Evolutionary conservation across 1,284 basidiomycete species (phyloP).

Genomic region (Rhodofomes roseus): DNA sequence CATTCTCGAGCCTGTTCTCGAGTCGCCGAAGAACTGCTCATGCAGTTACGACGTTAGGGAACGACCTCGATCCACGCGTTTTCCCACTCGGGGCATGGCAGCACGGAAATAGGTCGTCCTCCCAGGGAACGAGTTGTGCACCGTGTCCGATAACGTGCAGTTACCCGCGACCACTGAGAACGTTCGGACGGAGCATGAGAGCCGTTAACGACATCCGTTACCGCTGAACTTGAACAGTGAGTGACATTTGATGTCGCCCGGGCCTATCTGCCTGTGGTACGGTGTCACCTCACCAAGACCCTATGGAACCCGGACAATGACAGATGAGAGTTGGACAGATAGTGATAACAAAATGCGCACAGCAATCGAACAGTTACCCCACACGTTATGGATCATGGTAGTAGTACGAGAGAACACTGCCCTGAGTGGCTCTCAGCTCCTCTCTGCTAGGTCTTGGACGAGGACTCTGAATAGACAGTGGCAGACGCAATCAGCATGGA

Average conservation of each 20-base stretch:
- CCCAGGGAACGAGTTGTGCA: neutral
- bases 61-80: neutral
- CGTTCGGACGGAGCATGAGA: no score
- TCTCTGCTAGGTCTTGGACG: neutral
- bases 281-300: no score
- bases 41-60: neutral
- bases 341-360: neutral
- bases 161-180: neutral
- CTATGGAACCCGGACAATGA: neutral
- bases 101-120: neutral
- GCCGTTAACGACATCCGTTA: no score
- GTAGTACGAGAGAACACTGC: neutral
- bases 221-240: no score
- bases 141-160: neutral
- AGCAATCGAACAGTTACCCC: neutral
- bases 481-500: neutral
- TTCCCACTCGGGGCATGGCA: neutral
- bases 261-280: no score
- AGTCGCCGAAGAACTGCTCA: neutral
- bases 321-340: neutral
- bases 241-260: no score
- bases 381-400: neutral
- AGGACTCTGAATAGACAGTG: neutral
- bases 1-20: neutral
- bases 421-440: conserved; percentile 7